Percentiles rank a stretch among this genome's conserved stretches.
phyloP scores from a whole-genome alignment of 2,329 filamentous ascomycete genomes.

The Pseudocercospora cruenta region DNA sequence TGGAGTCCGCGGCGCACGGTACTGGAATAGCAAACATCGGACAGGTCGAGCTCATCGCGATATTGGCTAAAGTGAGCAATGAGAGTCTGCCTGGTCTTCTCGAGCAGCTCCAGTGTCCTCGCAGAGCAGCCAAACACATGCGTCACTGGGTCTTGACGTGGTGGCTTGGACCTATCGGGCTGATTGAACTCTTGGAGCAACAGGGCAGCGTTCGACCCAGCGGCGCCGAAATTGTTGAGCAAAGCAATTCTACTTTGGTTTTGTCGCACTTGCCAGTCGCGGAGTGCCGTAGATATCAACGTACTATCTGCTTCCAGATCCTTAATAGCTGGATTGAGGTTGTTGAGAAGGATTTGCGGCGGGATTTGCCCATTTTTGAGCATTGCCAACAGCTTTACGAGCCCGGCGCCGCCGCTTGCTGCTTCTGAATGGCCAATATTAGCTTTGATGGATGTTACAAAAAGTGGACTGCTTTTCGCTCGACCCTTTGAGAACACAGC shows the following conservation, averaged over 20 bases:
- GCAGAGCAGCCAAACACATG: constrained; percentile 14
- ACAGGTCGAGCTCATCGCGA: neutral
- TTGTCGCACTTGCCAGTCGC: constrained; percentile 3
- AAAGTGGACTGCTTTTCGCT: constrained; percentile 19
- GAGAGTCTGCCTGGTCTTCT: constrained; percentile 3
- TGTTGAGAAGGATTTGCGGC: constrained; percentile 16
- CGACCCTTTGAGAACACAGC: constrained; percentile 35
- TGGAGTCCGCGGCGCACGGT: constrained; percentile 33
- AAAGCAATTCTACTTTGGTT: constrained; percentile 9
- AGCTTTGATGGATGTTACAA: constrained; percentile 34
- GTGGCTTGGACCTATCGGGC: neutral
- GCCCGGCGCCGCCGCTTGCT: constrained; percentile 44
- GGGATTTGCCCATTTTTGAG: constrained; percentile 33
- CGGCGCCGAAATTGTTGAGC: constrained; percentile 45
- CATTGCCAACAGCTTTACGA: constrained; percentile 43
- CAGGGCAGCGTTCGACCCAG: constrained; percentile 43
- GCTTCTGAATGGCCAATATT: constrained; percentile 37
- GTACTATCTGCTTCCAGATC: constrained; percentile 10
- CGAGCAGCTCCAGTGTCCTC: constrained; percentile 6
- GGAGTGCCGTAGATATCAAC: neutral
- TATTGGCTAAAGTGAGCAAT: neutral
- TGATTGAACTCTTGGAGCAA: constrained; percentile 31
- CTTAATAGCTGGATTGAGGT: constrained; percentile 16
- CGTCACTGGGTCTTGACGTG: neutral
- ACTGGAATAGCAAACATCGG: constrained; percentile 30